Evolutionary conservation across 164 flowering plant genomes (phyloP).

Genomic region (Hamamelis virginiana): DNA sequence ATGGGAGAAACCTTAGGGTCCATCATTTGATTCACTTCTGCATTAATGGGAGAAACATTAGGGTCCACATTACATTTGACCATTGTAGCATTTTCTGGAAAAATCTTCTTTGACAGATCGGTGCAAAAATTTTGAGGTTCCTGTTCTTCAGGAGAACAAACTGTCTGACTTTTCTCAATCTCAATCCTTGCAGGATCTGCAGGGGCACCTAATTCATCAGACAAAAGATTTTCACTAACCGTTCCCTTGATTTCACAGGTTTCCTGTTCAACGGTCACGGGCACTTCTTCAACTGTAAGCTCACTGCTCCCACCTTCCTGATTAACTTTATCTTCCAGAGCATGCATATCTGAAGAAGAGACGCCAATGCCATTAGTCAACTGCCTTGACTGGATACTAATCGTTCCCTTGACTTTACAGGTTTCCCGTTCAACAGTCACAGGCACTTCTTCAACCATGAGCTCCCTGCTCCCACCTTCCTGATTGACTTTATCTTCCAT

Average conservation of each 20-base stretch:
- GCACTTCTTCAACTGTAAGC: conserved; percentile 10
- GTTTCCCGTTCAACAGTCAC: too few relatives aligned
- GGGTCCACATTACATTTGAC: conserved; percentile 2
- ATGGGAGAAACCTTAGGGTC: conserved; percentile 7
- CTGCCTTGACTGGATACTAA: conserved; percentile 9
- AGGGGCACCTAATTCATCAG: conserved; percentile 13
- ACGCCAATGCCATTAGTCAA: conserved; percentile 8
- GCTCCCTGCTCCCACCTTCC: conserved; percentile 10
- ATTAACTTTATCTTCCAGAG: conserved; percentile 10
- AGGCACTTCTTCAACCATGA: conserved; percentile 9
- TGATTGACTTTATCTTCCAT: conserved; percentile 8
- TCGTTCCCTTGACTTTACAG: too few relatives aligned
- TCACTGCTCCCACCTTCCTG: conserved; percentile 7
- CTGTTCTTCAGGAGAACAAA: conserved; percentile 16
- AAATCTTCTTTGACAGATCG: not conserved
- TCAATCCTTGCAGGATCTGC: conserved; percentile 4
- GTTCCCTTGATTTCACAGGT: conserved; percentile 11
- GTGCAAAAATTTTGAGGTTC: conserved; percentile 11
- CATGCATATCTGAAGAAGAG: conserved; percentile 15
- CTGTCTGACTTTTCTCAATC: conserved; percentile 2
- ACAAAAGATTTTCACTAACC: conserved; percentile 2
- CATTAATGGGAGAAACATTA: conserved; percentile 8
- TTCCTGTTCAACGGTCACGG: conserved; percentile 13
- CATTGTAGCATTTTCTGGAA: conserved; percentile 6
- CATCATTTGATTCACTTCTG: conserved; percentile 12